These are phyloP conservation scores for Citrus sp. DNA, from an alignment of 345 rosid genomes.

Conservation along the genomic window DNA sequence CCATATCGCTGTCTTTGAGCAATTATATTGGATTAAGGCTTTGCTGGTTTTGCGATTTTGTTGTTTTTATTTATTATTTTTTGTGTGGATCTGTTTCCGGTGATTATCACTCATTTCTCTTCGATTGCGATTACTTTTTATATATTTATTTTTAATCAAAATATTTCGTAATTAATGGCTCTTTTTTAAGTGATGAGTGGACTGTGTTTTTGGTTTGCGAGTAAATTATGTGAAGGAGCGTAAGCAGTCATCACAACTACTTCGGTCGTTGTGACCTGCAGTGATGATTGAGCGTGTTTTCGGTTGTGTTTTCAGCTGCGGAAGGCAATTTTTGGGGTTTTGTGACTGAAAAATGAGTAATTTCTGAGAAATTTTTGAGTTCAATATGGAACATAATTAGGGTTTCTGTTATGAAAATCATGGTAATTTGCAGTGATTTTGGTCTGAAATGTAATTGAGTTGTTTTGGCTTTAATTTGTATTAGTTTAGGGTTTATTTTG, in stretches of 20 bases:
- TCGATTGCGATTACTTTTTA: background rate
- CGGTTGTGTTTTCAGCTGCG: background rate
- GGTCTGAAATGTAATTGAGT: background rate
- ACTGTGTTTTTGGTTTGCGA: background rate
- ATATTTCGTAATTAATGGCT: background rate
- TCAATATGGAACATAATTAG: background rate
- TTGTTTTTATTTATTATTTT: background rate
- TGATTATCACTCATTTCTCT: background rate
- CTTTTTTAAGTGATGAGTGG: background rate
- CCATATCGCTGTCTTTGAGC: background rate
- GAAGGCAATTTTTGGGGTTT: background rate
- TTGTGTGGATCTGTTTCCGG: background rate
- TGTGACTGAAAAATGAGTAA: background rate
- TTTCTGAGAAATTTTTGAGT: background rate
- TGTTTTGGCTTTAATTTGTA: background rate
- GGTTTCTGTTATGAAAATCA: background rate
- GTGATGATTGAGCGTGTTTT: background rate
- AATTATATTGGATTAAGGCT: background rate
- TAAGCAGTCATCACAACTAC: background rate
- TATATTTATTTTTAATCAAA: background rate
- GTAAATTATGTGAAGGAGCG: background rate
- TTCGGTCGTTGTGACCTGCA: background rate
- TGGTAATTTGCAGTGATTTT: background rate
- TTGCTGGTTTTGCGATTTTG: background rate
- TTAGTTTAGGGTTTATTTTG: background rate